Base-by-base conservation (phyloP, 2,329 filamentous ascomycete genomes). In the Diaporthe citri region DNA sequence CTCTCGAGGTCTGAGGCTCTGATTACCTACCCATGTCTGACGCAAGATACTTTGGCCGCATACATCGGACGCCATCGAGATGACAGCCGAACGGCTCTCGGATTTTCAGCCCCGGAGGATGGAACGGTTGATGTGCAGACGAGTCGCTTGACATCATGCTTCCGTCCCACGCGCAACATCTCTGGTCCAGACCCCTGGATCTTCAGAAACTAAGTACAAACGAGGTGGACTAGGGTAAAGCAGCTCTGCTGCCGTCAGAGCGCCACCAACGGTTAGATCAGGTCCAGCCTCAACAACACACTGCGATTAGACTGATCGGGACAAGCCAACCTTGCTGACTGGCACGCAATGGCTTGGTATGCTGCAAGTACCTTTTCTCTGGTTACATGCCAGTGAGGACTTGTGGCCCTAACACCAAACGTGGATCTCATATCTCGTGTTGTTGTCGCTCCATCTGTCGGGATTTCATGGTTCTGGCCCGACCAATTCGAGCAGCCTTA, bases 141-240 rank as follows among this genome's bases (percentile, higher is more conserved):
- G 43, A 6, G 4, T 39, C 20, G 1, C 31, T 52, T 67, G 43
- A 67, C 62, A 66, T 66, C 62, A 66, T 66, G 10, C 17, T 66
- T n/a, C 12, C 43, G 6, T n/a, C 55, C 10, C 20, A 36, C 15
- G 25, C 22, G 28, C 20, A 36, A 51, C 6, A 9, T 2, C 4
- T 51, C 15, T 13, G 31, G 62, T n/a, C 62, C 31, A 67, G 62
- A 52, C 46, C 43, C 31, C 43, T 51, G 46, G 62, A 67, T 67
- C 62, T 15, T 51, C 62, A 67, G 2, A 22, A n/a, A 5, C 28
- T 48, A 66, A n/a, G 25, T 12, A 4, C 2, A n/a, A n/a, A 7
- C 22, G 25, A 39, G 9, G 5, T 36, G 1, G 20, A 20, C 5
- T 51, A 51, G 62, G 39, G 0, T 6, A 3, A 25, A 8, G 28